phyloP scores from a whole-genome alignment of 371 early-diverging fungal species.

The Sporodiniella umbellata region DNA sequence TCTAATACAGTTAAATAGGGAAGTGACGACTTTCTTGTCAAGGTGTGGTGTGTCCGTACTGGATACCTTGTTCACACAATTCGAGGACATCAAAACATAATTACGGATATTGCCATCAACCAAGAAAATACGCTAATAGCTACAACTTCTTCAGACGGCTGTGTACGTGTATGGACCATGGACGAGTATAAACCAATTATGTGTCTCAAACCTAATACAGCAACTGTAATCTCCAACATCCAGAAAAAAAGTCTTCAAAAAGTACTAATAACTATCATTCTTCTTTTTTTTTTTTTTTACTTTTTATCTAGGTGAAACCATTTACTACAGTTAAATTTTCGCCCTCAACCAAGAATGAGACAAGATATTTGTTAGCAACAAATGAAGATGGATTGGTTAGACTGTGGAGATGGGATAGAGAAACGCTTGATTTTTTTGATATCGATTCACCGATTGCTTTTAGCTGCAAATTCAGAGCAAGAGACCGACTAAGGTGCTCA shows the following conservation, averaged over 20 bases:
- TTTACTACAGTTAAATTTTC: conserved; percentile 79
- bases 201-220: conserved; percentile 48
- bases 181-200: conserved; percentile 70
- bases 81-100: conserved; percentile 77
- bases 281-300: not conserved
- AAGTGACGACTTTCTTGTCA: conserved; percentile 85
- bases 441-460: conserved; percentile 58
- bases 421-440: conserved; percentile 49
- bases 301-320: conserved; percentile 43
- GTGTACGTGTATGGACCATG: conserved; percentile 80
- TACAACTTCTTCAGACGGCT: conserved; percentile 77
- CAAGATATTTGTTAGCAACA: conserved; percentile 73
- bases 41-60: conserved; percentile 82
- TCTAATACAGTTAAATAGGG: conserved; percentile 26
- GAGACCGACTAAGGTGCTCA: conserved; percentile 62
- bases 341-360: conserved; percentile 74
- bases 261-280: too few species aligned
- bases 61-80: conserved; percentile 82
- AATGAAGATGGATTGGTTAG: conserved; percentile 75
- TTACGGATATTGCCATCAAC: conserved; percentile 80
- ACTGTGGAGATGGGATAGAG: conserved; percentile 73
- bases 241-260: not conserved
- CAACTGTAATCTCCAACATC: conserved; percentile 20
- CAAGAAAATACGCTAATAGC: conserved; percentile 83
- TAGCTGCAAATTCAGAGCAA: conserved; percentile 58